These are phyloP conservation scores for Nasturtium officinale DNA, from an alignment of 345 rosid species.

Conservation along the genomic window DNA sequence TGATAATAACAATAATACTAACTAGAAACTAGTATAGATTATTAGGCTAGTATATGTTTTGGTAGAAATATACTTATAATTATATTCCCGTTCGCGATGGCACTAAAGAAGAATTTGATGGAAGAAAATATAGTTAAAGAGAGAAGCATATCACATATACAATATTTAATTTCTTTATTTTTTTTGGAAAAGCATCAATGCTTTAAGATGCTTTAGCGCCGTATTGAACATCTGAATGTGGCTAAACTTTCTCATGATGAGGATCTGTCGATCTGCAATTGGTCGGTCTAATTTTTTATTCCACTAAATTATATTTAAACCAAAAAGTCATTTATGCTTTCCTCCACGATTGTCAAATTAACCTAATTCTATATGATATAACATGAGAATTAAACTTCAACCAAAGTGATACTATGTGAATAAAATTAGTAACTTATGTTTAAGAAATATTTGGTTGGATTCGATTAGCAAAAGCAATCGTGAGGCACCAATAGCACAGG, in stretches of 20 bases:
- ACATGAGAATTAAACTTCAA: neutral
- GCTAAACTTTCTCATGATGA: constrained; percentile 29
- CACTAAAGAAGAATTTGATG: constrained; percentile 11
- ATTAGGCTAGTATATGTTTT: neutral
- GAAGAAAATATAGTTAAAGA: neutral
- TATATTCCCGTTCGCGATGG: neutral
- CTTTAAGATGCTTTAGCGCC: constrained; percentile 47
- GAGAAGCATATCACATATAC: neutral
- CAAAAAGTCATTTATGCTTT: constrained; percentile 10
- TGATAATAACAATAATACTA: neutral
- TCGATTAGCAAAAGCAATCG: neutral
- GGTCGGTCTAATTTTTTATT: constrained; percentile 21
- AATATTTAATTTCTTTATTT: neutral
- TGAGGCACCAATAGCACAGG: neutral
- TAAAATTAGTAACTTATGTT: neutral
- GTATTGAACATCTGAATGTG: constrained; percentile 28
- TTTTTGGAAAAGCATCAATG: constrained; percentile 27
- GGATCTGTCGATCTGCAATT: constrained; percentile 35
- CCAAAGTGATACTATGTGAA: neutral
- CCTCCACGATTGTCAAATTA: neutral
- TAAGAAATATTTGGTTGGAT: neutral
- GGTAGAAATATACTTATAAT: neutral
- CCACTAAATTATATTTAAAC: neutral
- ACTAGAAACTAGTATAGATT: neutral
- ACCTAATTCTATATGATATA: neutral